Conservation (phyloP, 78 protist species). For the Emiliania huxleyi region DNA sequence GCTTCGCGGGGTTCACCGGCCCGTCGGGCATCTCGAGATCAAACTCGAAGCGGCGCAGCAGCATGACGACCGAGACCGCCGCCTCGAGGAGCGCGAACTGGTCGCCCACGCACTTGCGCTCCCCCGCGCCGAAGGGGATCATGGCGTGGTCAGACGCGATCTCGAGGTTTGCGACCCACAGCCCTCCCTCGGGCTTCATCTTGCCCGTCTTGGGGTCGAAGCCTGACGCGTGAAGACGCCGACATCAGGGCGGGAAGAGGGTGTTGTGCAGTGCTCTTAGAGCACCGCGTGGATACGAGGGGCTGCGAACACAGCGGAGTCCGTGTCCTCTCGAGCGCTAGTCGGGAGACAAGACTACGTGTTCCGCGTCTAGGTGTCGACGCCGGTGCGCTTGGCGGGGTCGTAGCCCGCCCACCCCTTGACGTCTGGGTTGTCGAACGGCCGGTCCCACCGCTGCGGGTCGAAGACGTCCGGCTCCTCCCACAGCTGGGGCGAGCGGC, state of each 20-base stretch:
- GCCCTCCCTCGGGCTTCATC: background rate
- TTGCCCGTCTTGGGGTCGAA: background rate
- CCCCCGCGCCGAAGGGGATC: slow-evolving; percentile 32
- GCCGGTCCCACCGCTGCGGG: slow-evolving; percentile 35
- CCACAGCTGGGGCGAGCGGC: slow-evolving; percentile 43
- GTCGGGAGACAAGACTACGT: too few species aligned
- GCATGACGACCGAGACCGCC: background rate
- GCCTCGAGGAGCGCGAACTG: slow-evolving; percentile 16
- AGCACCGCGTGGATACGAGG: too few species aligned
- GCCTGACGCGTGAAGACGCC: background rate
- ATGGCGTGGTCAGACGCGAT: slow-evolving; percentile 24
- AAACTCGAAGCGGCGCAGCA: background rate
- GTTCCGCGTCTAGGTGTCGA: background rate
- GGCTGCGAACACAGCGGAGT: too few species aligned
- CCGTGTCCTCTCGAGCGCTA: too few species aligned
- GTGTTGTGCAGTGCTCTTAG: background rate
- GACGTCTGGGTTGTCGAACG: background rate
- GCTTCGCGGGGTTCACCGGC: background rate
- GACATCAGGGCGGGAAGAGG: too few species aligned
- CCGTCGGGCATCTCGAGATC: background rate
- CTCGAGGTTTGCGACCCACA: background rate
- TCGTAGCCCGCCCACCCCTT: background rate
- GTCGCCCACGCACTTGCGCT: slow-evolving; percentile 28
- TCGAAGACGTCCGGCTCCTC: slow-evolving; percentile 36
- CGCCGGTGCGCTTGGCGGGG: background rate